A percentile compares a stretch with the other conserved stretches of the same genome.
phyloP scores from a whole-genome alignment of 1,139 yeast genomes.

The Entelexis paramagnoliae region DNA sequence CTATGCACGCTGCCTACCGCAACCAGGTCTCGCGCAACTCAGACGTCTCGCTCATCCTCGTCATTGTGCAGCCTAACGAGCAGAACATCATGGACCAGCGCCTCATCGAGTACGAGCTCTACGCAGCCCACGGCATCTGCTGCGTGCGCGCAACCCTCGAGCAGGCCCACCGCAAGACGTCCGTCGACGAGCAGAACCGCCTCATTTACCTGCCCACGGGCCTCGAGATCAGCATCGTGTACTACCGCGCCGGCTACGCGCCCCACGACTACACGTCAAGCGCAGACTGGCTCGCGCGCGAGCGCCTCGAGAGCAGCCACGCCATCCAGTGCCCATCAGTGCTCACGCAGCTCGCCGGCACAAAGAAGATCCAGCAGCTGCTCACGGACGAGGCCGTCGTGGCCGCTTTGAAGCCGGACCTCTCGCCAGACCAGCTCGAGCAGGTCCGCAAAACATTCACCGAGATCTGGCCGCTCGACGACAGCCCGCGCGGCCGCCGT shows the following conservation, averaged over 20 bases:
- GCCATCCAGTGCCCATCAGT: conserved; percentile 91
- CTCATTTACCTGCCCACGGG: conserved; percentile 45
- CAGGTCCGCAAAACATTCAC: conserved; percentile 59
- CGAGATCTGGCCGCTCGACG: conserved; percentile 72
- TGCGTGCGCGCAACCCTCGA: conserved; percentile 59
- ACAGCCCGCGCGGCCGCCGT: conserved; percentile 45
- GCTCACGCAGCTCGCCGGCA: conserved; percentile 80
- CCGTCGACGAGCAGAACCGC: conserved; percentile 24
- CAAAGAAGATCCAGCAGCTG: conserved; percentile 85
- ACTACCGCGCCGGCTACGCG: conserved; percentile 79
- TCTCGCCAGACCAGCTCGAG: conserved; percentile 33
- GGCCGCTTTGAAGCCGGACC: conserved; percentile 39
- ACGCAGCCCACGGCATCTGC: conserved; percentile 46
- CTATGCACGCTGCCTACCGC: conserved; percentile 49
- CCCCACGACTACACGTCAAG: conserved; percentile 60
- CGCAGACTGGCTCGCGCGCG: conserved; percentile 67
- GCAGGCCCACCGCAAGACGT: conserved; percentile 42
- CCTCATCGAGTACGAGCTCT: conserved; percentile 60
- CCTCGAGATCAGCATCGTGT: conserved; percentile 76
- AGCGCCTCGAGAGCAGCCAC: conserved; percentile 54
- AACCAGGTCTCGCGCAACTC: conserved; percentile 23
- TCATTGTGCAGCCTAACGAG: conserved; percentile 77
- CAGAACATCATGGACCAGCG: conserved; percentile 88
- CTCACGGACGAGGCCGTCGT: conserved; percentile 50
- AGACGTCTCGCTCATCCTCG: conserved; percentile 36